Evolutionary conservation across 2,329 filamentous ascomycete genomes (phyloP).

Genomic region (Cladosporium halotolerans): DNA sequence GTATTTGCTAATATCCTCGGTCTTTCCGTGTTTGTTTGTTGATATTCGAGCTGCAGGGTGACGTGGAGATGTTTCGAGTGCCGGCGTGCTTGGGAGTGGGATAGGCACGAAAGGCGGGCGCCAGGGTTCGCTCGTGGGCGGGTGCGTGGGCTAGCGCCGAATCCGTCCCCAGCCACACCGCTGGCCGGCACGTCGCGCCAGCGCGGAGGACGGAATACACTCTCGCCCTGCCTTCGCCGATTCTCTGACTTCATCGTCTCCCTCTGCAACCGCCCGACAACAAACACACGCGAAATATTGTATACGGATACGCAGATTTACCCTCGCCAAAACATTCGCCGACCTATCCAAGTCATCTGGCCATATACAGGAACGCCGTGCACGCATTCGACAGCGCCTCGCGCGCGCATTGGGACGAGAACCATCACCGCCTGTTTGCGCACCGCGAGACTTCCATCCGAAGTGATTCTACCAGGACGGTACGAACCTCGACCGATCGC

Average conservation of each 20-base stretch:
- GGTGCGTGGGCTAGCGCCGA: no score
- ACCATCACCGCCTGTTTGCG: slow-evolving; percentile 7
- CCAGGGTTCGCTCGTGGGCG: no score
- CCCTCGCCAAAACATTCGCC: no score
- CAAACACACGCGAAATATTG: background rate
- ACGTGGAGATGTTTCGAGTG: slow-evolving; percentile 16
- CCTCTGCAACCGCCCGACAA: background rate
- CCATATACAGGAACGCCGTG: background rate
- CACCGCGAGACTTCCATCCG: background rate
- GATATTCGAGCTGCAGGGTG: slow-evolving; percentile 13
- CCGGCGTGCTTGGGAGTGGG: background rate
- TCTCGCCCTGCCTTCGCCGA: background rate
- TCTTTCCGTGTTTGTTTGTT: slow-evolving; percentile 16
- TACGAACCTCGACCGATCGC: background rate
- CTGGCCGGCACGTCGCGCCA: no score
- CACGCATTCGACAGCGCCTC: background rate
- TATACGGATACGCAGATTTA: background rate
- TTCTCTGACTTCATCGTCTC: background rate
- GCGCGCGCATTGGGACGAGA: background rate
- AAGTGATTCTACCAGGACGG: background rate
- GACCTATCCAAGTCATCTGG: background rate
- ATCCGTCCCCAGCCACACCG: background rate
- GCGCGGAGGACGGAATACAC: background rate
- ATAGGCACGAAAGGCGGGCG: background rate
- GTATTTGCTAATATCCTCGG: slow-evolving; percentile 13